A percentile compares a stretch with the other conserved stretches of the same genome.
Conservation (phyloP, 441 rosid genomes). For the Eutrema salsugineum region DNA sequence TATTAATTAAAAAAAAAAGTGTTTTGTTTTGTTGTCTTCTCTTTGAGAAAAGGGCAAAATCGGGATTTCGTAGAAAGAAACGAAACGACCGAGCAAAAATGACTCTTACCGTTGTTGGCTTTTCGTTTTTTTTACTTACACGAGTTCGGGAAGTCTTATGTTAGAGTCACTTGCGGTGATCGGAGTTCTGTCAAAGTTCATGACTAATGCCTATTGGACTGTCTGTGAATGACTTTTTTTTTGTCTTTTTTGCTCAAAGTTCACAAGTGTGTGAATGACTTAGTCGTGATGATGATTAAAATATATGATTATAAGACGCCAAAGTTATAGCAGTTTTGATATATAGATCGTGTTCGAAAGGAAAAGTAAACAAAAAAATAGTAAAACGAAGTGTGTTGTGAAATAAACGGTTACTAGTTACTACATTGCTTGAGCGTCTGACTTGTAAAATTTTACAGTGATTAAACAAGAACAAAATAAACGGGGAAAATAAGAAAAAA, state of each 20-base stretch:
- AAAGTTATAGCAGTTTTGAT: too few species aligned
- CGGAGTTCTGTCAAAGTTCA: neutral
- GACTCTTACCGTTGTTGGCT: slow-evolving; percentile 16
- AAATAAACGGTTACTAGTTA: neutral
- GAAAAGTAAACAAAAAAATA: neutral
- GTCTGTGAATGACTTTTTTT: neutral
- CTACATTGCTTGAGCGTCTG: too few species aligned
- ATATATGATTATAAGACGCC: too few species aligned
- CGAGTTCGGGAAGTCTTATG: slow-evolving; percentile 11
- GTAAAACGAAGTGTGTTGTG: too few species aligned
- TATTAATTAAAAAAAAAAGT: neutral
- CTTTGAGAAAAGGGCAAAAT: neutral
- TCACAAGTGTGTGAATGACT: neutral
- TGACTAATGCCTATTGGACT: neutral
- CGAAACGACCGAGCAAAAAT: slow-evolving; percentile 11
- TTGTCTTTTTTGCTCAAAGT: too few species aligned
- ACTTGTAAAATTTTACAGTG: too few species aligned
- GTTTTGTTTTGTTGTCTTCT: too few species aligned
- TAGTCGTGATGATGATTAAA: neutral
- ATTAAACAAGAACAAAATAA: neutral
- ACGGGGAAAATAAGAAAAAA: too few species aligned
- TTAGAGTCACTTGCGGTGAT: slow-evolving; percentile 14
- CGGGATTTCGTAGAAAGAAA: neutral
- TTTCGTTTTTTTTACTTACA: slow-evolving; percentile 3
- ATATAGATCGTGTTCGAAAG: neutral